phyloP scores from a whole-genome alignment of 225 moss, liverwort and hornwort species.

The Sphagnum tenellum region DNA sequence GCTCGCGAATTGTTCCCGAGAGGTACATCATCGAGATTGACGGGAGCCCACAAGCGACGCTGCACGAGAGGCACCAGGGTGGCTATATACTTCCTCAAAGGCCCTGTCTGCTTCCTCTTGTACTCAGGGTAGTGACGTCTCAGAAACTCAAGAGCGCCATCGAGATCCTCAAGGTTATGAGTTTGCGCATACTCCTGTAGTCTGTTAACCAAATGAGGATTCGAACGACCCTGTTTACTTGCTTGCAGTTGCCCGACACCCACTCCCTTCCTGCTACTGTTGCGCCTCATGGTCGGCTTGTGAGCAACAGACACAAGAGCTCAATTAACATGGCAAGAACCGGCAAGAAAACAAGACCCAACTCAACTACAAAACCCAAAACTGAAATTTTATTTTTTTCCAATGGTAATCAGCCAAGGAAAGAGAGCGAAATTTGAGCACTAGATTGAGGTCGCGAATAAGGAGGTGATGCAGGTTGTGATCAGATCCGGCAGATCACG shows the following conservation, averaged over 20 bases:
- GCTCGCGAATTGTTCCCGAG: constrained; percentile 18
- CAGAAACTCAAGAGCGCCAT: constrained; percentile 57
- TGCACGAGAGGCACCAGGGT: constrained; percentile 46
- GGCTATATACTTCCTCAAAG: constrained; percentile 63
- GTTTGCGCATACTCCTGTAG: constrained; percentile 67
- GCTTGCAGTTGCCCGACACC: neutral
- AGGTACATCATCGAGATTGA: constrained; percentile 4
- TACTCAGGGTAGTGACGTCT: constrained; percentile 67
- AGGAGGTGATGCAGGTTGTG: too few relatives aligned
- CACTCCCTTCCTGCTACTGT: too few relatives aligned
- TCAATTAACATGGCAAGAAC: too few relatives aligned
- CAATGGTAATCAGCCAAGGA: too few relatives aligned
- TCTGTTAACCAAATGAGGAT: constrained; percentile 52
- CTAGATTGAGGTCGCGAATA: too few relatives aligned
- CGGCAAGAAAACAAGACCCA: too few relatives aligned
- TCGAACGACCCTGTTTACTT: constrained; percentile 30
- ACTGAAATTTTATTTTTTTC: too few relatives aligned
- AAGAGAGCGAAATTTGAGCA: too few relatives aligned
- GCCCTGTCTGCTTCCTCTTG: constrained; percentile 53
- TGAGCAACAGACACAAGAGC: too few relatives aligned
- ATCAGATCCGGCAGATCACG: too few relatives aligned
- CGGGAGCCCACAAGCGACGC: constrained; percentile 28
- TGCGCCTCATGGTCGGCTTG: too few relatives aligned
- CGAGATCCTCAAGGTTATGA: constrained; percentile 52
- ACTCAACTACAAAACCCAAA: too few relatives aligned